phyloP scores from a whole-genome alignment of 176 grass and related monocot species.

The Canna indica region DNA sequence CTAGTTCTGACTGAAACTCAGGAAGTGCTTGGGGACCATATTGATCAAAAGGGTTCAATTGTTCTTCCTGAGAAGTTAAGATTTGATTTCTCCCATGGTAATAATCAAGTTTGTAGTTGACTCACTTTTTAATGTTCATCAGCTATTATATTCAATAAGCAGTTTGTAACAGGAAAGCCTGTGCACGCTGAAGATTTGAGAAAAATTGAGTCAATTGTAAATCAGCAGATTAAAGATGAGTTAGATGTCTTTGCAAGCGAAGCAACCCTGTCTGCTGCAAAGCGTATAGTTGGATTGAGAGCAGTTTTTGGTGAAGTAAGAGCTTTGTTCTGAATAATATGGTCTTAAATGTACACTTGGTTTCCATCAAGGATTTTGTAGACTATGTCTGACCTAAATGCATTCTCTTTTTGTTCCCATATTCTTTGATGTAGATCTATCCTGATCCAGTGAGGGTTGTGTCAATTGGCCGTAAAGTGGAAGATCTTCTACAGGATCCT shows the following conservation, averaged over 20 bases:
- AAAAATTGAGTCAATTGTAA: conserved; percentile 93
- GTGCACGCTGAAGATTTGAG: conserved; percentile 78
- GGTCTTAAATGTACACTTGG: background rate
- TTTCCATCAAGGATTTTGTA: too few relatives aligned
- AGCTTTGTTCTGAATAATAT: conserved; percentile 5
- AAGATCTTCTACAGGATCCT: conserved; percentile 56
- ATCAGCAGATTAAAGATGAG: conserved; percentile 79
- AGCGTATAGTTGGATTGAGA: conserved; percentile 64
- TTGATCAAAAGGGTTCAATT: conserved; percentile 99
- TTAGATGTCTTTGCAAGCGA: conserved; percentile 64
- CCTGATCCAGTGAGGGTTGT: conserved; percentile 88
- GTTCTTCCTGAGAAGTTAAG: conserved; percentile 94
- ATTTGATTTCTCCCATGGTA: conserved; percentile 99
- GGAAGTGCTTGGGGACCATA: conserved; percentile 96
- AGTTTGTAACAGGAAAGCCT: conserved; percentile 63
- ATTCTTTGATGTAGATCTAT: conserved; percentile 47
- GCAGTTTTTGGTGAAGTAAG: conserved; percentile 88
- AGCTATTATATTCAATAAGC: background rate
- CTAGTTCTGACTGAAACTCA: conserved; percentile 23
- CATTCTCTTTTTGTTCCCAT: background rate
- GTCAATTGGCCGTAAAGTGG: conserved; percentile 69
- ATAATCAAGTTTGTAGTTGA: conserved; percentile 5
- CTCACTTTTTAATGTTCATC: background rate
- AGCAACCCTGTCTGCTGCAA: conserved; percentile 57
- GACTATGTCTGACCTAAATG: background rate